Evolutionary conservation across 2,329 filamentous ascomycete genomes (phyloP), one percentile per base, ranked within the genome.

Genomic region (Aspergillus sp.): DNA sequence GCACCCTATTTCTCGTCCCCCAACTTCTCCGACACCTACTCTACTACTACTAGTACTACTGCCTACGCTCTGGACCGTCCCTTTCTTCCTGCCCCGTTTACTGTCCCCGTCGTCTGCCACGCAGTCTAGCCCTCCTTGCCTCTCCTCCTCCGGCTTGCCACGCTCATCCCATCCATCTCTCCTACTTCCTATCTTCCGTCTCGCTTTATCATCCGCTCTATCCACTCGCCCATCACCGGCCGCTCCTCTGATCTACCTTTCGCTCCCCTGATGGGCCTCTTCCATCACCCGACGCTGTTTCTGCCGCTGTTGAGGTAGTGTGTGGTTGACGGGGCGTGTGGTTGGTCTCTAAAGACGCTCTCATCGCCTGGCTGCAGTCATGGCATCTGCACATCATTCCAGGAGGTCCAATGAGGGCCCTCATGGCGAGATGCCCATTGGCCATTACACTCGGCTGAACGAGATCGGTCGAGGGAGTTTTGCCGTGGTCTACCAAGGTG

Each of bases 391-490:
- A 67, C 76, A 78, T 65, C 73, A 78, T 67, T 77, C 74, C 38
- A 75, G 74, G 69, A 75, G 76, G 68, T 74, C 77, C 51, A 75
- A 73, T 54, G 73, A 75, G 60, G 51, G 69, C 61, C 61, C 71
- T 42, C 70, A 66, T 21, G 50, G 65, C 27, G 73, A 76, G 61
- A 73, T 80, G 68, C 69, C 74, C 49, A 83, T 95, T 70, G 91
- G 92, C 67, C 87, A 90, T 71, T 97, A 96, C 78, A 85, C 86
- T 70, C 88, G 94, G 71, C 86, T 92, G 69, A 88, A 90, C 68
- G 91, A 97, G 80, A 97, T 98, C 75, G 95, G 95, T 65, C 95
- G 95, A 80, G 95, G 95, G 64, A 98, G 95, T 81, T 99, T 98
- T 82, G 95, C 95, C 66, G 92, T 92, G 68, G 95, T 99, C 67